Base-by-base conservation (phyloP, 345 rosid species). In the Syzygium aromaticum region DNA sequence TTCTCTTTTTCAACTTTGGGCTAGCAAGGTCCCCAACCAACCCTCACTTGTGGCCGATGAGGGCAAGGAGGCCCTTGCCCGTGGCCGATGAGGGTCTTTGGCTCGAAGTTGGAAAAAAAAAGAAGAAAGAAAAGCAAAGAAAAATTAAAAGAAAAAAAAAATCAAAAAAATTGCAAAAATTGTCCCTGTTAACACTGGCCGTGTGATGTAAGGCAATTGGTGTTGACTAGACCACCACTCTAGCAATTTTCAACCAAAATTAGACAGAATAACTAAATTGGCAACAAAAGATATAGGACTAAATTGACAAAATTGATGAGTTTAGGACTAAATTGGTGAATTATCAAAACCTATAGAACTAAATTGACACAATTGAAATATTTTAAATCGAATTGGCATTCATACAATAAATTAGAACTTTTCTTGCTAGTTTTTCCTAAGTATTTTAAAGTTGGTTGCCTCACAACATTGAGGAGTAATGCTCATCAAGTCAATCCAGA, bases 11-110 rank as follows among this genome's bases (percentile, higher is more conserved):
- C 22, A 33, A 67, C 13, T 17, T 5, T 2, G 6, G 25, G 1
- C 11, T 0, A 1, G 2, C 22, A 2, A 67, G 46, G 17, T 59
- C 13, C 30, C 8, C 0, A 0, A 0, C 0, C 2, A 1, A 59
- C 21, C 40, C 21, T 64, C 40, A 6, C 21, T 0, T 28, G 0
- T 28, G 77, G 22, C 1, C 3, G 11, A 22, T 1, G 11, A 64
- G 40, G 11, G 77, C 33, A 27, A 0, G 13, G 0, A 59, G 8
- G 40, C 40, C 77, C 40, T 15, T 13, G 5, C 77, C 7, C 46
- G 46, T 43, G 46, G 46, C 46, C 46, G 7, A 43, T 0, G 46
- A 43, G 46, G 46, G 46, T 19, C 0, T 0, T 15, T 7, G 40
- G 22, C 7, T 0, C 6, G 17, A 5, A 33, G 78, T 30, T 67